Percentiles rank a stretch among this genome's conserved stretches.
phyloP scores from a whole-genome alignment of 2,329 filamentous ascomycete species.

The Fusarium caatingaense region DNA sequence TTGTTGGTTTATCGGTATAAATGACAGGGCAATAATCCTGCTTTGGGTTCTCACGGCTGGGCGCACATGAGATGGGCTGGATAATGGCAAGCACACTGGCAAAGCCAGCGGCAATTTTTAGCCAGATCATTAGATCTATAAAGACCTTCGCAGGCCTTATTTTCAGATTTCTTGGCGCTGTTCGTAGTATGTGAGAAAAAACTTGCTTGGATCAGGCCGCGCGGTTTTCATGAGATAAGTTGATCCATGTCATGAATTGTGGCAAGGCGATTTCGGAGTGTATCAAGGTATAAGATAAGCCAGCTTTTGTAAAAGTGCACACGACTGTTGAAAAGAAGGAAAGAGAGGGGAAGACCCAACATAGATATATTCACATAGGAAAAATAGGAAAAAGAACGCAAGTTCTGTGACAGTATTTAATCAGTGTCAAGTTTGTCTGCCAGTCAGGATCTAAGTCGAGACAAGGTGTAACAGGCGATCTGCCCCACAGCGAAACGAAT shows the following conservation, averaged over 20 bases:
- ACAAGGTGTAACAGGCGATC: constrained; percentile 35
- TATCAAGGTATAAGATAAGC: constrained; percentile 26
- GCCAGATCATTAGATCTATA: constrained; percentile 28
- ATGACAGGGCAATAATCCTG: constrained; percentile 42
- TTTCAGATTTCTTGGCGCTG: neutral
- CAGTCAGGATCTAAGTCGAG: constrained; percentile 27
- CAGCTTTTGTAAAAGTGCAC: neutral
- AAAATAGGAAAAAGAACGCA: constrained; percentile 13
- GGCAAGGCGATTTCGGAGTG: constrained; percentile 28
- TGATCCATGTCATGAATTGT: constrained; percentile 31
- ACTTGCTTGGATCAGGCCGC: constrained; percentile 7
- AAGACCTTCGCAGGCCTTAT: neutral
- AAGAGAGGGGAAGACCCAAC: neutral
- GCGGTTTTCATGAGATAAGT: constrained; percentile 28
- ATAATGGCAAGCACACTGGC: constrained; percentile 8
- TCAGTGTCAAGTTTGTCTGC: constrained; percentile 27
- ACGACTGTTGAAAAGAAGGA: neutral
- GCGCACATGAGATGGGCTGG: constrained; percentile 26
- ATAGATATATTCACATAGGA: neutral
- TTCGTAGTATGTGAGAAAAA: neutral
- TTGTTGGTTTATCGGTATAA: constrained; percentile 27
- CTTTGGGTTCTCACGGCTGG: constrained; percentile 13
- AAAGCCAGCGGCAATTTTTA: constrained; percentile 25
- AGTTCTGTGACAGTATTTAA: constrained; percentile 1
- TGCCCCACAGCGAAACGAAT: constrained; percentile 39